Evolutionary conservation across 1,284 basidiomycete species (phyloP).

Genomic region (Apiotrichum laibachii): DNA sequence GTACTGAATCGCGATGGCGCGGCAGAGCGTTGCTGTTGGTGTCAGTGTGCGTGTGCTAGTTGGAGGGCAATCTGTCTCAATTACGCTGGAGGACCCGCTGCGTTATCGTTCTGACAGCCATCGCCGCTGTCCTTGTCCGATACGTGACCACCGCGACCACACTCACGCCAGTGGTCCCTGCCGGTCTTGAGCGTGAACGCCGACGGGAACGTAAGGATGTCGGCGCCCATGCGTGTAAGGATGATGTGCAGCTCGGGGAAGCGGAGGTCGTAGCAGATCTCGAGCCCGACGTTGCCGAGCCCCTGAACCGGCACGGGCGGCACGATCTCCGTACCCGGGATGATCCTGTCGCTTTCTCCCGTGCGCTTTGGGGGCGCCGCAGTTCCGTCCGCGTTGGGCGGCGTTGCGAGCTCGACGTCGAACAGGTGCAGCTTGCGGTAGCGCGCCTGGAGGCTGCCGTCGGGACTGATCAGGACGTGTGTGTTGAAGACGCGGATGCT

Average conservation of each 20-base stretch:
- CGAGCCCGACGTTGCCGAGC: slow-evolving; percentile 52
- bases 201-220: slow-evolving; percentile 55
- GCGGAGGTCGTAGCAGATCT: slow-evolving; percentile 58
- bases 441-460: slow-evolving; percentile 46
- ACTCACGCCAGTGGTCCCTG: slow-evolving; percentile 46
- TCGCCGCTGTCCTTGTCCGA: too few relatives aligned
- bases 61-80: too few relatives aligned
- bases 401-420: slow-evolving; percentile 52
- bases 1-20: slow-evolving; percentile 42
- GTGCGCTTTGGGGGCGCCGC: slow-evolving; percentile 25
- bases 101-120: too few relatives aligned
- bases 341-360: slow-evolving; percentile 44
- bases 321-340: slow-evolving; percentile 45
- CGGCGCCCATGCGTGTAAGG: slow-evolving; percentile 51
- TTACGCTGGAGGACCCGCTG: background rate
- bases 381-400: slow-evolving; percentile 17
- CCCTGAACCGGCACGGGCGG: slow-evolving; percentile 38
- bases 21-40: slow-evolving; percentile 18
- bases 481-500: slow-evolving; percentile 53
- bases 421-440: slow-evolving; percentile 58
- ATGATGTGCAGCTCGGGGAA: slow-evolving; percentile 55
- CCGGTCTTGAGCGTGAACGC: slow-evolving; percentile 56
- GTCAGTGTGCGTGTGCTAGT: background rate
- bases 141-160: too few relatives aligned
- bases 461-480: slow-evolving; percentile 51